These are phyloP conservation scores for Saccharomycopsis crataegensis DNA, from an alignment of 1,139 yeast genomes.

Conservation along the genomic window DNA sequence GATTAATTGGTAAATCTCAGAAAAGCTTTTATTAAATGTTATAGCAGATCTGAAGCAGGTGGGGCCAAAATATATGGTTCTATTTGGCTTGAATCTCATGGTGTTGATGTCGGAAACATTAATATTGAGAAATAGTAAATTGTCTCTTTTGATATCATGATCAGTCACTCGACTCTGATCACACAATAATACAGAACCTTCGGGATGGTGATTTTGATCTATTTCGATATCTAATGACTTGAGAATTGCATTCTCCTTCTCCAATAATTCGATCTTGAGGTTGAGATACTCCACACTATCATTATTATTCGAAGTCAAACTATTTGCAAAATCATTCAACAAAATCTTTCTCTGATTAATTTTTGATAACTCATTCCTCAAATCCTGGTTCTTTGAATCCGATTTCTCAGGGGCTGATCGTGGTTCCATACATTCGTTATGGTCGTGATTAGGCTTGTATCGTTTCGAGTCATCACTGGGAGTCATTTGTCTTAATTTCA, in stretches of 20 bases:
- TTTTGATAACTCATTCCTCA: not conserved
- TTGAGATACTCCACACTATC: slow-evolving; percentile 1
- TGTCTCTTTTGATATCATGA: not conserved
- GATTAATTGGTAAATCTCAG: slow-evolving; percentile 15
- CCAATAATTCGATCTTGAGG: slow-evolving; percentile 10
- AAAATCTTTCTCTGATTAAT: slow-evolving; percentile 2
- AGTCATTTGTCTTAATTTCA: too few species aligned
- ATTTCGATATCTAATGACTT: not conserved
- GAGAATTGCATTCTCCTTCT: slow-evolving; percentile 11
- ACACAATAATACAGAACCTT: not conserved
- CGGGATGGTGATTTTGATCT: not conserved
- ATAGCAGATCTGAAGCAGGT: slow-evolving; percentile 18
- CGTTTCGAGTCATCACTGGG: too few species aligned
- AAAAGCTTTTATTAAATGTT: slow-evolving; percentile 8
- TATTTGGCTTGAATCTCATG: slow-evolving; percentile 14
- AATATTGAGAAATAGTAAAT: slow-evolving; percentile 1
- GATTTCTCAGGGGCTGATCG: too few species aligned
- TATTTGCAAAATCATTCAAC: slow-evolving; percentile 3
- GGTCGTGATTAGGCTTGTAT: too few species aligned
- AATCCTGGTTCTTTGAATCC: not conserved
- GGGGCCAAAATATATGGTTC: slow-evolving; percentile 18
- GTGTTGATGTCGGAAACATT: slow-evolving; percentile 6
- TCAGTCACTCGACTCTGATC: not conserved
- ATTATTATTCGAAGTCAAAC: not conserved
- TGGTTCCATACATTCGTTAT: too few species aligned